A percentile compares a stretch with the other conserved stretches of the same genome.
Evolutionary conservation across 208 protist genomes (phyloP).

Genomic region (Balamuthia mandrillaris): DNA sequence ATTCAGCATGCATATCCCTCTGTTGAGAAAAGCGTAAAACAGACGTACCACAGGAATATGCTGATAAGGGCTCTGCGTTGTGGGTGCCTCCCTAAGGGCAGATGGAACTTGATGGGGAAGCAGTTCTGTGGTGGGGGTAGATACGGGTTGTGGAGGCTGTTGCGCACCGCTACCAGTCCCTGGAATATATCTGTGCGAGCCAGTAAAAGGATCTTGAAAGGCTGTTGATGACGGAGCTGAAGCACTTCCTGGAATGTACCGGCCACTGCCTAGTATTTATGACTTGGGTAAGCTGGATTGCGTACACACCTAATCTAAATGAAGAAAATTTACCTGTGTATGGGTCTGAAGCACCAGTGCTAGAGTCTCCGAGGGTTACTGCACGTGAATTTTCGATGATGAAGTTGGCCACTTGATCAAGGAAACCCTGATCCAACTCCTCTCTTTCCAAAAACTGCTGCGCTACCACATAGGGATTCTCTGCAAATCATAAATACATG

Average conservation of each 20-base stretch:
- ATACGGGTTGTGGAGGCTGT: too few relatives aligned
- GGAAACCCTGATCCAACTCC: constrained; percentile 77
- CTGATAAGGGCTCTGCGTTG: background rate
- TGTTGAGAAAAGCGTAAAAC: background rate
- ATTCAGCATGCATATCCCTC: background rate
- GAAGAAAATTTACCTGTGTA: constrained; percentile 28
- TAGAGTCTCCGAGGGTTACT: background rate
- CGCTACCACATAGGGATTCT: constrained; percentile 81
- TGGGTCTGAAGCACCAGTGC: background rate
- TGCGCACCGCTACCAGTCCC: background rate
- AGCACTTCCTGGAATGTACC: constrained; percentile 39
- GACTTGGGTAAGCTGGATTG: too few relatives aligned
- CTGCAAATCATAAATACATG: constrained; percentile 18
- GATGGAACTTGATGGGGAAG: background rate
- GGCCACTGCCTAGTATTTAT: background rate
- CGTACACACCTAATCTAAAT: background rate
- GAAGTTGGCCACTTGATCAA: constrained; percentile 88
- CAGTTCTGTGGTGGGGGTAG: background rate
- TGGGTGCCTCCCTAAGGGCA: background rate
- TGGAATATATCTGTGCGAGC: background rate
- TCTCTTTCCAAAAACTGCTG: constrained; percentile 78
- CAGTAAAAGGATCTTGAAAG: background rate
- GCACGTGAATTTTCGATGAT: constrained; percentile 69
- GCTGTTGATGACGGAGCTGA: background rate
- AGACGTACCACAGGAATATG: background rate